phyloP scores from a whole-genome alignment of 148 eudicot genomes.

The Rhododendron vialii region DNA sequence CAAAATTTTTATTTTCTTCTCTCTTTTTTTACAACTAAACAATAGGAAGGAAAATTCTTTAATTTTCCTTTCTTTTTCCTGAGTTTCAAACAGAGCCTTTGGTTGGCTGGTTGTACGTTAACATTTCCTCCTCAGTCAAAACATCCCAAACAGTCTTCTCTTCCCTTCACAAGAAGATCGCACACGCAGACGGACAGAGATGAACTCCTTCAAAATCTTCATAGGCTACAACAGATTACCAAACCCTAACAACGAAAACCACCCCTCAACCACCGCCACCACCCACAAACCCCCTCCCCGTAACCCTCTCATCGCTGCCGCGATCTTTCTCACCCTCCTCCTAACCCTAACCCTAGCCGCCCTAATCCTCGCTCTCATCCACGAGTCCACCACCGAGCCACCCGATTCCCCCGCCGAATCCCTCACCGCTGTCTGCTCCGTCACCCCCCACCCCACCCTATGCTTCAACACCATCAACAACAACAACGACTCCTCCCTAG shows the following conservation, averaged over 20 bases:
- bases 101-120: too few relatives aligned
- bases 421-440: slow-evolving; percentile 30
- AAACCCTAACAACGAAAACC: slow-evolving; percentile 13
- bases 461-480: slow-evolving; percentile 19
- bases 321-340: slow-evolving; percentile 13
- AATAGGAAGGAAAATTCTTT: too few relatives aligned
- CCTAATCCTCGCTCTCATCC: slow-evolving; percentile 4
- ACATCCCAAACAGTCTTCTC: not conserved
- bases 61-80: too few relatives aligned
- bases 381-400: slow-evolving; percentile 19
- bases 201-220: slow-evolving; percentile 36
- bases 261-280: not conserved
- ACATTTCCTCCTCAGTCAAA: too few relatives aligned
- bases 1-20: too few relatives aligned
- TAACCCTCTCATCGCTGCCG: slow-evolving; percentile 16
- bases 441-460: slow-evolving; percentile 33
- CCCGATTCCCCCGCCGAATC: slow-evolving; percentile 19
- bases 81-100: too few relatives aligned
- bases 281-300: not conserved
- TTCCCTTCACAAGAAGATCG: not conserved
- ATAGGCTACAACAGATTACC: slow-evolving; percentile 28
- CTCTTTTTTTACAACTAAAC: too few relatives aligned
- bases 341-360: slow-evolving; percentile 21
- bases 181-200: not conserved
- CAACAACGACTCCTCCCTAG: not conserved